A percentile compares a stretch with the other conserved stretches of the same genome.
Conservation (phyloP, 2,329 filamentous ascomycete species). For the Metarhizium humberi region DNA sequence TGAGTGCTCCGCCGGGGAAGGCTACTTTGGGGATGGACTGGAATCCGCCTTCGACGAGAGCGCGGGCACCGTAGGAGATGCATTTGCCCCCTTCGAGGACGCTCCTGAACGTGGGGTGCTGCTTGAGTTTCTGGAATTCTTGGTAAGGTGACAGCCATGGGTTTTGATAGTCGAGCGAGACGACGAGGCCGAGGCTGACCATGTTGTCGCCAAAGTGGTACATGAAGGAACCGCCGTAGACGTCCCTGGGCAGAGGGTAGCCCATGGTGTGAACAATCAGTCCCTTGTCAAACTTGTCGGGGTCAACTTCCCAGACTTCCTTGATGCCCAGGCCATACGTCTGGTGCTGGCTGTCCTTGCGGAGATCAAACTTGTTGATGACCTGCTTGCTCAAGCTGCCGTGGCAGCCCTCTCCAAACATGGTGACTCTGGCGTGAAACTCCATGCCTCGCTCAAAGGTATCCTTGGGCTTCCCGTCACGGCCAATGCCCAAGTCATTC, state of each 20-base stretch:
- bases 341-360: slow-evolving; percentile 82
- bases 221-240: slow-evolving; percentile 98
- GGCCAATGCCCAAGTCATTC: slow-evolving; percentile 80
- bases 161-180: slow-evolving; percentile 91
- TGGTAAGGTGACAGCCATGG: slow-evolving; percentile 92
- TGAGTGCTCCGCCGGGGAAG: slow-evolving; percentile 90
- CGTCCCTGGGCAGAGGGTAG: slow-evolving; percentile 78
- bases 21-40: slow-evolving; percentile 96
- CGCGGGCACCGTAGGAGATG: slow-evolving; percentile 89
- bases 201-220: slow-evolving; percentile 98
- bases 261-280: slow-evolving; percentile 85
- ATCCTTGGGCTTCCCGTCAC: slow-evolving; percentile 78
- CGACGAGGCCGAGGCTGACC: slow-evolving; percentile 83
- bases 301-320: slow-evolving; percentile 94
- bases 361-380: slow-evolving; percentile 85
- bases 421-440: slow-evolving; percentile 84
- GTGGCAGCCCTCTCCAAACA: slow-evolving; percentile 93
- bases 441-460: slow-evolving; percentile 96
- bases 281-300: slow-evolving; percentile 84
- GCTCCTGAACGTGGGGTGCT: slow-evolving; percentile 80
- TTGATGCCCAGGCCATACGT: slow-evolving; percentile 94
- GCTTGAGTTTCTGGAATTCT: slow-evolving; percentile 98
- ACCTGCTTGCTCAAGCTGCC: slow-evolving; percentile 93
- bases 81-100: slow-evolving; percentile 95
- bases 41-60: slow-evolving; percentile 89